Percentiles rank a stretch among this genome's conserved stretches.
Conservation (phyloP, 257 asterid genomes). For the Apocynum venetum region DNA sequence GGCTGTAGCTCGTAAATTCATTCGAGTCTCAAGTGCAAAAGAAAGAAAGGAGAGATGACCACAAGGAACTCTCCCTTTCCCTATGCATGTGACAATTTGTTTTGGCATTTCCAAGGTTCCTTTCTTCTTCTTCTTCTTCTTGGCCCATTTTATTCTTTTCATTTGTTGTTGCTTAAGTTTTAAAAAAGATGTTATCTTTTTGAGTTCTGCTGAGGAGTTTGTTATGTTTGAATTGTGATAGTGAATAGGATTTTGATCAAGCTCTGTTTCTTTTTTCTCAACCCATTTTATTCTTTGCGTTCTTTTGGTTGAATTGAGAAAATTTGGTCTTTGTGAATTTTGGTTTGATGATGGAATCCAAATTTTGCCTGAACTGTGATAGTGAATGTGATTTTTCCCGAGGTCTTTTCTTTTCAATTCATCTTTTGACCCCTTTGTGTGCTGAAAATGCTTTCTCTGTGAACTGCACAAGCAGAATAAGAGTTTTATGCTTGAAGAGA, state of each 20-base stretch:
- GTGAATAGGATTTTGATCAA: not conserved
- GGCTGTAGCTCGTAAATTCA: too few relatives aligned
- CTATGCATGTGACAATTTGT: constrained; percentile 66
- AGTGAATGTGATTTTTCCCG: not conserved
- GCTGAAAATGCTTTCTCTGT: not conserved
- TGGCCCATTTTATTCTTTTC: too few relatives aligned
- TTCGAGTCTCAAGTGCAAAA: too few relatives aligned
- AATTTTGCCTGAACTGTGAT: not conserved
- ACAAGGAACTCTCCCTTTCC: constrained; percentile 12
- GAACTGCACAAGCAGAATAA: too few relatives aligned
- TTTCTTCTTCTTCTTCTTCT: not conserved
- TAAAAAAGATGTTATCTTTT: not conserved
- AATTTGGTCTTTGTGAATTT: not conserved
- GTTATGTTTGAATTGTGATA: not conserved
- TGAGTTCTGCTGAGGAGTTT: not conserved
- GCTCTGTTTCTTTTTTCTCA: not conserved
- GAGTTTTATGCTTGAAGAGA: not conserved
- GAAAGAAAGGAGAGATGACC: too few relatives aligned
- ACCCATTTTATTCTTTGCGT: not conserved
- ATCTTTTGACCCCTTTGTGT: not conserved
- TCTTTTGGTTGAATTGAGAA: not conserved
- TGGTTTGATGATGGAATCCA: not conserved
- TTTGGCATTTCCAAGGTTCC: constrained; percentile 67
- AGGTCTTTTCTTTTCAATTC: not conserved
- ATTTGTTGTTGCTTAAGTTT: not conserved